These are phyloP conservation scores for Mucor mucedo DNA, from an alignment of 371 early-diverging fungal species.

Conservation along the genomic window DNA sequence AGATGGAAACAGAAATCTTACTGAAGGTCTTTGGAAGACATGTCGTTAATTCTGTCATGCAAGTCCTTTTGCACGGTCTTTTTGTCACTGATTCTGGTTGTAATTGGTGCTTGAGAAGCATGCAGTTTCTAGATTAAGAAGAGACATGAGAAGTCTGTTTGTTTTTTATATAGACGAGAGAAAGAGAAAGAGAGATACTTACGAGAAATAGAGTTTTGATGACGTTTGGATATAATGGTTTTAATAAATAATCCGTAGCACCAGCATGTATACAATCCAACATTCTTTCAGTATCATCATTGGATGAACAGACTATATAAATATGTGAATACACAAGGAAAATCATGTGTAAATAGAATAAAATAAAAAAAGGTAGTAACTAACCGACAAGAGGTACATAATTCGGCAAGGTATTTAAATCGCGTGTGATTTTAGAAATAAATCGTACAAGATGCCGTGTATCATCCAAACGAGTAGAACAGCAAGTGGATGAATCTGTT, in stretches of 20 bases:
- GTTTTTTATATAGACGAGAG: not conserved
- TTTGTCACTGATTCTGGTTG: not conserved
- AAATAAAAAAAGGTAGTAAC: not conserved
- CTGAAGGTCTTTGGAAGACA: conserved; percentile 6
- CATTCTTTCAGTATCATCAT: conserved; percentile 41
- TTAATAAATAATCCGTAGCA: conserved; percentile 59
- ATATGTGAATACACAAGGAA: conserved; percentile 8
- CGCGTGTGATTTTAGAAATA: conserved; percentile 15
- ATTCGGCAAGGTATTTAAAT: conserved; percentile 18
- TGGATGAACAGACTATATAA: conserved; percentile 43
- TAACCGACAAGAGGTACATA: conserved; percentile 31
- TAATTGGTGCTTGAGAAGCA: not conserved
- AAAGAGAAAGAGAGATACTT: conserved; percentile 13
- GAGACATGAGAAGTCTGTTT: not conserved
- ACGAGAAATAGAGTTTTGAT: conserved; percentile 63
- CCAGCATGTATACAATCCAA: conserved; percentile 58
- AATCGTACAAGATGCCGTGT: conserved; percentile 4
- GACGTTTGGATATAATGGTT: conserved; percentile 55
- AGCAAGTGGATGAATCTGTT: not conserved
- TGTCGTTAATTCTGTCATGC: conserved; percentile 7
- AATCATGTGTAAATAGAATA: not conserved
- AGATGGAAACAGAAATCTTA: not conserved
- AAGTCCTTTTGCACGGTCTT: not conserved
- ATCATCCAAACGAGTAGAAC: conserved; percentile 3
- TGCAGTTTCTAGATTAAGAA: conserved; percentile 3